phyloP scores from a whole-genome alignment of 116 monocot species.

The Phalaenopsis hybrid region DNA sequence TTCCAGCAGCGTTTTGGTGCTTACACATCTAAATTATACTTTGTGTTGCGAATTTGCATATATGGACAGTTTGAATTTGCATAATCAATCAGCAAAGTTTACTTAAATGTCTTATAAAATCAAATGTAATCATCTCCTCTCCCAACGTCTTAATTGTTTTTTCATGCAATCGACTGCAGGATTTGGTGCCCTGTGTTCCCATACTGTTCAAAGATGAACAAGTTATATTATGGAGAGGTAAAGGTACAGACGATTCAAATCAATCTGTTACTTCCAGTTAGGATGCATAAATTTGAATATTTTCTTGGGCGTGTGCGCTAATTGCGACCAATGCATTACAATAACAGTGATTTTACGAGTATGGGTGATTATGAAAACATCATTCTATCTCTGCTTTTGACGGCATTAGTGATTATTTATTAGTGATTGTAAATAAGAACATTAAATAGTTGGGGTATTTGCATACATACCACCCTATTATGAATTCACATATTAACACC shows the following conservation, averaged over 20 bases:
- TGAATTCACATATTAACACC: too few relatives aligned
- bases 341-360: background rate
- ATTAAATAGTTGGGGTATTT: too few relatives aligned
- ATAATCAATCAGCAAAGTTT: too few relatives aligned
- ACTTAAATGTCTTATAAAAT: too few relatives aligned
- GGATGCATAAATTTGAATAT: background rate
- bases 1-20: background rate
- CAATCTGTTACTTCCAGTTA: background rate
- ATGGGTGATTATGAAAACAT: background rate
- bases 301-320: background rate
- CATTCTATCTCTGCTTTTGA: background rate
- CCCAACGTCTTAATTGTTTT: background rate
- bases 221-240: conserved; percentile 13
- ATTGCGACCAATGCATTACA: too few relatives aligned
- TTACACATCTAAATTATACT: background rate
- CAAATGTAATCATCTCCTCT: too few relatives aligned
- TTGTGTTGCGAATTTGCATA: background rate
- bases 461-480: too few relatives aligned
- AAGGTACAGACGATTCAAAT: background rate
- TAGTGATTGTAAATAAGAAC: too few relatives aligned
- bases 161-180: conserved; percentile 4
- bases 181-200: conserved; percentile 13
- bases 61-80: background rate
- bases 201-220: conserved; percentile 12
- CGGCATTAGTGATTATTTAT: too few relatives aligned